Evolutionary conservation across 2,329 filamentous ascomycete species (phyloP), one percentile per base, ranked within the genome.

Genomic region (Arthrobotrys entomopaga): DNA sequence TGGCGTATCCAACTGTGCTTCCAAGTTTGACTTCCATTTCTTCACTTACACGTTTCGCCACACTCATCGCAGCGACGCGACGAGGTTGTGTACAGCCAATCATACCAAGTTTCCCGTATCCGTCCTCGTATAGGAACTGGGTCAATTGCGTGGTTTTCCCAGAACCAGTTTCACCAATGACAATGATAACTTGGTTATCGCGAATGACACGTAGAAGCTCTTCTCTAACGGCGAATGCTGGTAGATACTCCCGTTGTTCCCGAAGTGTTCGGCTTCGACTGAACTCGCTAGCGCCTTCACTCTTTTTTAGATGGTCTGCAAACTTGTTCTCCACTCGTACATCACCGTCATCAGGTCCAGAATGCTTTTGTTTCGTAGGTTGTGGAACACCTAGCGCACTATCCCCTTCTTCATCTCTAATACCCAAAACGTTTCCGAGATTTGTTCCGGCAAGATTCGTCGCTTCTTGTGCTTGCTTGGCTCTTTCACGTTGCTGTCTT

Each of bases 121-220:
- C 96, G 79, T 98, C 95, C 81, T 99, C 95, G 80, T 96, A 89
- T 8, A 99, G 84, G 78, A 98, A 99, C 80, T 99, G 96, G 0
- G 96, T 97, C 74, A 99, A 83, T 82, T 99, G 95, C 0, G 95
- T 99, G 2, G 95, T 99, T 83, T 99, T 99, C 58, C 95, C 95
- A 0, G 94, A 98, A 3, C 95, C 95, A 0, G 95, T 99, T 83
- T 99, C 94, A 52, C 95, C 95, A 57, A 99, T 93, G 1, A 98
- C 94, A 77, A 99, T 96, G 48, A 96, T 88, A 59, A 99, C 95
- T 81, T 99, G 95, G 79, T 99, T 98, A 82, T 99, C 95, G 75
- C 94, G 86, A 77, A 99, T 96, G 4, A 98, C 92, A 56, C 92
- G 87, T 60, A 99, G 83, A 5, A 99, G 84, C 77, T 99, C 94